Percentiles rank a stretch among this genome's conserved stretches.
Conservation (phyloP, 2,329 filamentous ascomycete genomes). For the Didymella exigua region DNA sequence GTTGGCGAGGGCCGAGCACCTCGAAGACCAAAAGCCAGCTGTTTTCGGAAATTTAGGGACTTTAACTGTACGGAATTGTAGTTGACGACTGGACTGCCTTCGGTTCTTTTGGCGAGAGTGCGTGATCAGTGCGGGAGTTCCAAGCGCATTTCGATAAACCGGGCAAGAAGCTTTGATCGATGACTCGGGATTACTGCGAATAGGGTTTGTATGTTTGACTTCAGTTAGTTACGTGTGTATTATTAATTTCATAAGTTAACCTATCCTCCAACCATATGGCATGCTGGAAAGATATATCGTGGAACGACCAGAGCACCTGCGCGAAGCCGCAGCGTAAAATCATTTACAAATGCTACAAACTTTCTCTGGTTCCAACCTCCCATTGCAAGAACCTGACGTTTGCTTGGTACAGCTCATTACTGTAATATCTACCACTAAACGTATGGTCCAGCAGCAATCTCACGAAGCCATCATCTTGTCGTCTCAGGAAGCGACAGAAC, state of each 20-base stretch:
- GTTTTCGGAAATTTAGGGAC: neutral
- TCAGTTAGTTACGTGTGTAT: neutral
- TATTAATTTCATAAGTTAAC: neutral
- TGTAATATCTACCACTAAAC: slow-evolving; percentile 24
- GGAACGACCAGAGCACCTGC: neutral
- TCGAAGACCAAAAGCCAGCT: neutral
- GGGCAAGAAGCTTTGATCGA: neutral
- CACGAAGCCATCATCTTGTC: slow-evolving; percentile 28
- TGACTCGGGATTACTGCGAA: neutral
- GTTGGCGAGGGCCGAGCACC: neutral
- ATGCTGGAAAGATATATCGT: neutral
- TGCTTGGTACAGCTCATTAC: slow-evolving; percentile 22
- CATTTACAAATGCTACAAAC: slow-evolving; percentile 9
- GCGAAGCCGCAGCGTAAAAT: neutral
- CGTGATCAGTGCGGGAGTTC: neutral
- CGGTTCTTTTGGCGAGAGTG: neutral
- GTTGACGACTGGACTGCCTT: too few relatives aligned
- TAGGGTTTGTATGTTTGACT: too few relatives aligned
- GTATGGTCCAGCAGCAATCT: slow-evolving; percentile 28
- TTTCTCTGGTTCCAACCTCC: slow-evolving; percentile 29
- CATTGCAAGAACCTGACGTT: slow-evolving; percentile 32
- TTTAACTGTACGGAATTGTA: neutral
- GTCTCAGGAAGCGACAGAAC: slow-evolving; percentile 31
- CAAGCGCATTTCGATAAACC: neutral
- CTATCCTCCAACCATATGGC: neutral